phyloP scores from a whole-genome alignment of 2,329 filamentous ascomycete species.

The Fonsecaea multimorphosa region DNA sequence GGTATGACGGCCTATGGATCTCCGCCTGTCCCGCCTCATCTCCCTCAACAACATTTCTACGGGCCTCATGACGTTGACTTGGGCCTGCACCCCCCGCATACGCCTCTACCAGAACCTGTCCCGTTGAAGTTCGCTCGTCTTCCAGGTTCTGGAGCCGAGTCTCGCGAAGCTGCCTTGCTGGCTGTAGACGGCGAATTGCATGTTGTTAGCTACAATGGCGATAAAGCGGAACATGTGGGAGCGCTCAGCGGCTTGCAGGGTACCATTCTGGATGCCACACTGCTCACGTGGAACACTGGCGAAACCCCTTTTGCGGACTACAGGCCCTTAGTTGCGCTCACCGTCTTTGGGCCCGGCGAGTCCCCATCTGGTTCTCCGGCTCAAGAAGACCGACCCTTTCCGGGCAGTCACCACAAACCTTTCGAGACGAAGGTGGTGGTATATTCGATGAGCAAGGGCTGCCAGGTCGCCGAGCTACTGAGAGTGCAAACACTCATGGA shows the following conservation, averaged over 20 bases:
- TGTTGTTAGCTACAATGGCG: slow-evolving; percentile 74
- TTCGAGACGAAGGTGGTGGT: slow-evolving; percentile 91
- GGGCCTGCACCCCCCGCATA: slow-evolving; percentile 49
- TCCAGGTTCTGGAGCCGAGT: slow-evolving; percentile 23
- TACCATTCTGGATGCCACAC: slow-evolving; percentile 79
- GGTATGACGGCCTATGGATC: slow-evolving; percentile 51
- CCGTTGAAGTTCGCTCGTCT: slow-evolving; percentile 28
- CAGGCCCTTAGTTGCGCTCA: slow-evolving; percentile 77
- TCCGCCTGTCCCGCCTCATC: slow-evolving; percentile 71
- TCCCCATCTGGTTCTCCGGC: slow-evolving; percentile 39
- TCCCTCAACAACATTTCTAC: slow-evolving; percentile 79
- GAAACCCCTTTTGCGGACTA: slow-evolving; percentile 60
- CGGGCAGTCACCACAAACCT: slow-evolving; percentile 42
- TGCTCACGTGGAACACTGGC: slow-evolving; percentile 71
- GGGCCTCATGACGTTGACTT: slow-evolving; percentile 74
- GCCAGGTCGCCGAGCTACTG: slow-evolving; percentile 74
- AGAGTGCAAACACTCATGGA: slow-evolving; percentile 63
- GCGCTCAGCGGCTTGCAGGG: slow-evolving; percentile 79
- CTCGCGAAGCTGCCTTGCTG: slow-evolving; percentile 71
- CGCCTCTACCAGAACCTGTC: slow-evolving; percentile 22
- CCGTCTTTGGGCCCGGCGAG: slow-evolving; percentile 75
- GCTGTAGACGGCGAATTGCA: slow-evolving; percentile 83
- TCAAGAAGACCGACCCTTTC: slow-evolving; percentile 4
- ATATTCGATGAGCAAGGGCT: slow-evolving; percentile 80
- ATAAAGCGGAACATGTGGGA: slow-evolving; percentile 71